These are phyloP conservation scores for Hordeum marinum DNA, from an alignment of 176 grass and related monocot species.

Conservation along the genomic window DNA sequence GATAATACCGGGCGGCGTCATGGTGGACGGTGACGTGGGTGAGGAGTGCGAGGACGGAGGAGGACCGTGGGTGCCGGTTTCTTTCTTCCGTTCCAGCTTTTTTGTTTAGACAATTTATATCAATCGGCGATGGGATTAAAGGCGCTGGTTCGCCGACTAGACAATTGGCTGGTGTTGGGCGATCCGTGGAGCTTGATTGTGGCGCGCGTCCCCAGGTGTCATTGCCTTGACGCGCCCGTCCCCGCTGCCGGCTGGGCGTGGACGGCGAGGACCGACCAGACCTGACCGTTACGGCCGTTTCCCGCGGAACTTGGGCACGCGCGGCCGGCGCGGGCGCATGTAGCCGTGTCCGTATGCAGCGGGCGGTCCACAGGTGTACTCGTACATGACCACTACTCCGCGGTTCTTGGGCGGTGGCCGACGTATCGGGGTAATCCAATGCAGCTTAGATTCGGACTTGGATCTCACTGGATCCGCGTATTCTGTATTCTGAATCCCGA, in stretches of 20 bases:
- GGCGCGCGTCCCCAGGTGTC: background rate
- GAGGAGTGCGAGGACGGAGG: background rate
- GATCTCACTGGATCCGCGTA: no score
- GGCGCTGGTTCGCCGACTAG: background rate
- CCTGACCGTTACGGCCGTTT: slow-evolving; percentile 13
- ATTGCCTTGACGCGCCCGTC: background rate
- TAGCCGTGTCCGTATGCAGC: slow-evolving; percentile 8
- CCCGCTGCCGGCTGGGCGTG: background rate
- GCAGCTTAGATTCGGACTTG: no score
- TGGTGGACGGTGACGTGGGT: slow-evolving; percentile 17
- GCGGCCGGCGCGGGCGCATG: background rate
- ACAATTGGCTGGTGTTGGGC: background rate
- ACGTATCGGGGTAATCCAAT: background rate
- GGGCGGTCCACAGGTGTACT: slow-evolving; percentile 1
- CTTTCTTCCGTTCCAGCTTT: no score
- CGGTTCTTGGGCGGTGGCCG: background rate
- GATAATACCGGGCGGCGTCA: background rate
- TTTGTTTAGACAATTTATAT: background rate
- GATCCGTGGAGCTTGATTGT: background rate
- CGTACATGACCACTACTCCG: background rate
- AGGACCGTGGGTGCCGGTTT: background rate
- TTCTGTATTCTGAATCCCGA: no score
- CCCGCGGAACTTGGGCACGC: background rate
- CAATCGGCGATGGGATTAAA: background rate
- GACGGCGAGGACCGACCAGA: background rate